These are phyloP conservation scores for Rubia tinctorum DNA, from an alignment of 305 asterid genomes.

Conservation along the genomic window DNA sequence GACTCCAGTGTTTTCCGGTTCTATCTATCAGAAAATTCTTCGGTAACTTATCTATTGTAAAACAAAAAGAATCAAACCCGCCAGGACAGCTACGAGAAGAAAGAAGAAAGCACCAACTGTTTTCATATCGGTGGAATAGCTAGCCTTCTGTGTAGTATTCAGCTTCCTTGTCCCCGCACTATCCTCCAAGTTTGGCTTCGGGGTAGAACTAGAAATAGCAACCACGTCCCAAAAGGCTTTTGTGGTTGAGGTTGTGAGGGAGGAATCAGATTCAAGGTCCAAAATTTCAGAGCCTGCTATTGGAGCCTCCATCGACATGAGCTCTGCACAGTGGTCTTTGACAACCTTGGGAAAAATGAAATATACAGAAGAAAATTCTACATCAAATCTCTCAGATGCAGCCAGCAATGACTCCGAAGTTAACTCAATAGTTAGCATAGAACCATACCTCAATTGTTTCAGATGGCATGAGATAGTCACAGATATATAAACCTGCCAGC, in stretches of 20 bases:
- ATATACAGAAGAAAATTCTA: too few species aligned
- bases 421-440: neutral
- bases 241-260: slow-evolving; percentile 30
- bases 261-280: slow-evolving; percentile 73
- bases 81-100: slow-evolving; percentile 44
- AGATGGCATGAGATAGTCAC: slow-evolving; percentile 81
- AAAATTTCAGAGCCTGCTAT: slow-evolving; percentile 51
- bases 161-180: slow-evolving; percentile 6
- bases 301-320: slow-evolving; percentile 73
- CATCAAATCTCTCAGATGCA: neutral
- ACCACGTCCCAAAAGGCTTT: slow-evolving; percentile 58
- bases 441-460: slow-evolving; percentile 75
- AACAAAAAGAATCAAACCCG: slow-evolving; percentile 25
- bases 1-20: too few species aligned
- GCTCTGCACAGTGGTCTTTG: slow-evolving; percentile 71
- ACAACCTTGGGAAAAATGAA: too few species aligned
- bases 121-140: slow-evolving; percentile 28
- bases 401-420: neutral
- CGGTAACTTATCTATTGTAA: slow-evolving; percentile 13
- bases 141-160: slow-evolving; percentile 26
- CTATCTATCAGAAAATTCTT: neutral
- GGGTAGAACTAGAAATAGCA: slow-evolving; percentile 26
- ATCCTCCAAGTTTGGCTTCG: slow-evolving; percentile 28
- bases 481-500: slow-evolving; percentile 74
- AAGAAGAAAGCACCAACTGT: slow-evolving; percentile 35